Conservation (phyloP, 495 filamentous ascomycete species). For the Aspergillus saccharolyticus region DNA sequence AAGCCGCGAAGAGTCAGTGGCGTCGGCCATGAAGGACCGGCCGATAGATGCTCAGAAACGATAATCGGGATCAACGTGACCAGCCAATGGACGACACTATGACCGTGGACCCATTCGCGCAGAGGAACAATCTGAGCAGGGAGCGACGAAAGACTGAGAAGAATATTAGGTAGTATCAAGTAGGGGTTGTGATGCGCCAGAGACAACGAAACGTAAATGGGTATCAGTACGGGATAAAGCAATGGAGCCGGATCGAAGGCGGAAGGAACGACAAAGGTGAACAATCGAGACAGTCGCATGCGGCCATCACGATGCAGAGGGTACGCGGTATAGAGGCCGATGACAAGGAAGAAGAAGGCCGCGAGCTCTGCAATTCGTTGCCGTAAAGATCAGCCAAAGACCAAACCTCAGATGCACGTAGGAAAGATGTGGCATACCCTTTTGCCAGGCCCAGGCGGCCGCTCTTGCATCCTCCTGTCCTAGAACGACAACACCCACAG, state of each 20-base stretch:
- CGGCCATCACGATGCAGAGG: slow-evolving; percentile 35
- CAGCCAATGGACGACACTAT: slow-evolving; percentile 66
- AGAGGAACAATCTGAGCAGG: slow-evolving; percentile 69
- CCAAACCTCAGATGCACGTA: slow-evolving; percentile 3
- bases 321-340: slow-evolving; percentile 43
- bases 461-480: slow-evolving; percentile 26
- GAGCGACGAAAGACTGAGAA: slow-evolving; percentile 73
- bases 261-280: slow-evolving; percentile 54
- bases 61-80: slow-evolving; percentile 60
- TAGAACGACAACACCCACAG: slow-evolving; percentile 41
- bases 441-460: slow-evolving; percentile 39
- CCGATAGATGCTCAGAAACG: slow-evolving; percentile 40
- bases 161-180: slow-evolving; percentile 68
- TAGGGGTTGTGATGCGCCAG: slow-evolving; percentile 53
- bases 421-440: slow-evolving; percentile 27
- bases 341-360: slow-evolving; percentile 35
- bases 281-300: slow-evolving; percentile 23
- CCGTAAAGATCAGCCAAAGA: slow-evolving; percentile 1
- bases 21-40: slow-evolving; percentile 23
- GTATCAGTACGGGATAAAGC: slow-evolving; percentile 75
- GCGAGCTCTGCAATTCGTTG: slow-evolving; percentile 40
- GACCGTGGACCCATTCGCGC: slow-evolving; percentile 45
- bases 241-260: slow-evolving; percentile 88
- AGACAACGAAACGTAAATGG: slow-evolving; percentile 72
- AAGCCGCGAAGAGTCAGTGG: slow-evolving; percentile 40